Evolutionary conservation across 257 asterid genomes (phyloP).

Genomic region (Solanum virginianum): DNA sequence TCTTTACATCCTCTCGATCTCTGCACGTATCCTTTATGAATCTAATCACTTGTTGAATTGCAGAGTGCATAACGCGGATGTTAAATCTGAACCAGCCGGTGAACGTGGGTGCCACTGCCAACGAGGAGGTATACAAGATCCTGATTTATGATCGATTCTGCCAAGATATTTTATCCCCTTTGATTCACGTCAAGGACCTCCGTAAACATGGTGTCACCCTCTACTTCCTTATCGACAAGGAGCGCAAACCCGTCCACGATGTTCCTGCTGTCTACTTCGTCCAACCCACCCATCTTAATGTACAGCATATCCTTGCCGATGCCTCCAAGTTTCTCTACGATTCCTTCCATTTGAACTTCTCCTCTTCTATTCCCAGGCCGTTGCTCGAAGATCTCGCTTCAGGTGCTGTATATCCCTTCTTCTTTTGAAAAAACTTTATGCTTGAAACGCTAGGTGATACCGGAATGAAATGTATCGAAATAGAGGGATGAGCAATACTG

Average conservation of each 20-base stretch:
- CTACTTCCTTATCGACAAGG: slow-evolving; percentile 91
- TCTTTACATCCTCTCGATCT: neutral
- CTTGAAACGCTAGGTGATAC: neutral
- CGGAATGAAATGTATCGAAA: neutral
- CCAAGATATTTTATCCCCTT: slow-evolving; percentile 83
- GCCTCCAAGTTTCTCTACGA: slow-evolving; percentile 68
- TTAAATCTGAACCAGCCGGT: slow-evolving; percentile 93
- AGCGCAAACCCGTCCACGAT: slow-evolving; percentile 90
- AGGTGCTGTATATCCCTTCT: slow-evolving; percentile 23
- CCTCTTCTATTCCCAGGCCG: slow-evolving; percentile 81
- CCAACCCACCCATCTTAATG: slow-evolving; percentile 65
- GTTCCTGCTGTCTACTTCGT: slow-evolving; percentile 95
- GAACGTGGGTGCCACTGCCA: slow-evolving; percentile 57
- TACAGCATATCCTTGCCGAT: slow-evolving; percentile 63
- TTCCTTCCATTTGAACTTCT: slow-evolving; percentile 89
- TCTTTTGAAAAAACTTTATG: neutral
- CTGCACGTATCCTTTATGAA: neutral
- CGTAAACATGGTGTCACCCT: slow-evolving; percentile 97
- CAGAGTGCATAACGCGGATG: slow-evolving; percentile 93
- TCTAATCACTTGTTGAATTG: neutral
- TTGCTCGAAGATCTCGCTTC: slow-evolving; percentile 91
- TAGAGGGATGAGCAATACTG: neutral
- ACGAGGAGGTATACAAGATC: slow-evolving; percentile 96
- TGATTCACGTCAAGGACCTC: slow-evolving; percentile 94
- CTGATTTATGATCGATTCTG: slow-evolving; percentile 91